Percentiles rank a stretch among this genome's conserved stretches.
Evolutionary conservation across 805 yeast species (phyloP).

Genomic region (Groenewaldozyma tartarivorans): DNA sequence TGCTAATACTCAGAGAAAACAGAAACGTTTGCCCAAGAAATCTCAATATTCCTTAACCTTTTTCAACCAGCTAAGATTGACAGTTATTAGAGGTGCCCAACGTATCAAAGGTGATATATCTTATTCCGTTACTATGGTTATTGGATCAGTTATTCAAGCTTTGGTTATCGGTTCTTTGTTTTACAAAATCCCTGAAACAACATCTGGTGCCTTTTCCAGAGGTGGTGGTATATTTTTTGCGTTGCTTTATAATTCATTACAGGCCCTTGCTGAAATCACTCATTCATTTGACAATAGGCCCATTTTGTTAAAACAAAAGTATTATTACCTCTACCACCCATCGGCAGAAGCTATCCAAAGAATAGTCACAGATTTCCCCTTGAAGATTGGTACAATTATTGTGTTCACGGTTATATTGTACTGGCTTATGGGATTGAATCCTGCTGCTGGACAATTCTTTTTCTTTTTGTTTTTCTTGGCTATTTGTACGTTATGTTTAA

Average conservation of each 20-base stretch:
- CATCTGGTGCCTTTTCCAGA: conserved; percentile 52
- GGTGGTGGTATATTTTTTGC: conserved; percentile 57
- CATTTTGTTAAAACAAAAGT: conserved; percentile 60
- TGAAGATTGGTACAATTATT: conserved; percentile 39
- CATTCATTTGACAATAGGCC: conserved; percentile 43
- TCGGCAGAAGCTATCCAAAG: conserved; percentile 63
- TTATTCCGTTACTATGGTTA: conserved; percentile 36
- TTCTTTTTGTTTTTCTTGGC: conserved; percentile 37
- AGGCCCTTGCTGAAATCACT: conserved; percentile 47
- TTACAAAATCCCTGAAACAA: conserved; percentile 40
- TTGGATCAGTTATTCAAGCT: conserved; percentile 46
- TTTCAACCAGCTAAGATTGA: conserved; percentile 39
- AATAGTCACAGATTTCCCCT: conserved; percentile 52
- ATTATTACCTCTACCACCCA: conserved; percentile 64
- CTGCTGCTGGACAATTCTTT: conserved; percentile 47
- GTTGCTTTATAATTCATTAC: conserved; percentile 51
- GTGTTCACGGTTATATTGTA: conserved; percentile 41
- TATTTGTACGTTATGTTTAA: conserved; percentile 37
- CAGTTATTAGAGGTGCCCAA: conserved; percentile 45
- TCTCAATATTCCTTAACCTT: conserved; percentile 39
- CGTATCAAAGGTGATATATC: conserved; percentile 49
- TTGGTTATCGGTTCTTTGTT: conserved; percentile 56
- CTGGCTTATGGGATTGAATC: conserved; percentile 46
- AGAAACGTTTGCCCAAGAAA: conserved; percentile 29
- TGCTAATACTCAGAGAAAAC: conserved; percentile 19